Conservation (phyloP, 2,329 filamentous ascomycete genomes). For the Neodidymelliopsis sp. region DNA sequence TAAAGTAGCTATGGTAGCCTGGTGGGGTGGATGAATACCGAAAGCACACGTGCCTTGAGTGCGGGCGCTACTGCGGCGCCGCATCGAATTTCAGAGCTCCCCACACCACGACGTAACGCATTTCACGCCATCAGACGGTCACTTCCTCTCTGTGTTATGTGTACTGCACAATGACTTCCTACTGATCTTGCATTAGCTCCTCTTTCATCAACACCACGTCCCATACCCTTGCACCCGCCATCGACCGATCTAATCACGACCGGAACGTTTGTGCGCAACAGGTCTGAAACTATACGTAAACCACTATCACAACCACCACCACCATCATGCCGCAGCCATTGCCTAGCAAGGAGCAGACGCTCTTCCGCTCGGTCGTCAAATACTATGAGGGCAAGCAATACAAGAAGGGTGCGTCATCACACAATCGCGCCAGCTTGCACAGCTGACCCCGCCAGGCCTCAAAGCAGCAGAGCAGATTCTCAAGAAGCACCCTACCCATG, state of each 20-base stretch:
- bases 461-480: constrained; percentile 97
- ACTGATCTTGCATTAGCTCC: constrained; percentile 6
- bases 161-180: constrained; percentile 13
- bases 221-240: not conserved
- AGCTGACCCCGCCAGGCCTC: constrained; percentile 66
- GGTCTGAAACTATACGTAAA: constrained; percentile 14
- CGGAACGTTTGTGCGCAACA: constrained; percentile 22
- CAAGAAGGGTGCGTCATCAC: constrained; percentile 70
- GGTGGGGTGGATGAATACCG: not conserved
- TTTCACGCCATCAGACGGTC: constrained; percentile 15
- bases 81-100: constrained; percentile 44
- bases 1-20: too few species aligned
- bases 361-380: constrained; percentile 94
- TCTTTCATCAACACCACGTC: not conserved
- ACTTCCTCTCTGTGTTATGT: constrained; percentile 9
- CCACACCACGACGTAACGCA: constrained; percentile 37
- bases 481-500: constrained; percentile 93
- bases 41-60: constrained; percentile 29
- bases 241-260: constrained; percentile 18
- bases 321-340: constrained; percentile 73
- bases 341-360: constrained; percentile 86
- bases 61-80: constrained; percentile 35
- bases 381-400: constrained; percentile 99
- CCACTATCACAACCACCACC: constrained; percentile 15
- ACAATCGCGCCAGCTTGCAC: constrained; percentile 13